phyloP scores from a whole-genome alignment of 208 protist species.

The Leishmania braziliensis region DNA sequence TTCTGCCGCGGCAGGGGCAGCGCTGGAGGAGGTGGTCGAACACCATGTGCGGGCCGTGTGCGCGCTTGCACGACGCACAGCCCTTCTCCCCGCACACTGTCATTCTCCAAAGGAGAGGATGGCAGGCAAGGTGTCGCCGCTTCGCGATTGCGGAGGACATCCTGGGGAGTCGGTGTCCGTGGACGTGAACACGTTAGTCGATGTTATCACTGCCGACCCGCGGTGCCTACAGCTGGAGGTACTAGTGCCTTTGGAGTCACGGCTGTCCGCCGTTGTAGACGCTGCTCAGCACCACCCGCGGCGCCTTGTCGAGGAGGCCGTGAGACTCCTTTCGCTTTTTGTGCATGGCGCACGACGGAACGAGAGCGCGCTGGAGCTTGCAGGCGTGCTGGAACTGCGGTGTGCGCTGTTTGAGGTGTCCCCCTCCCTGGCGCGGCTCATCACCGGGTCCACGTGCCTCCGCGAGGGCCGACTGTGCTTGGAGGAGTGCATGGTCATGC shows the following conservation, averaged over 20 bases:
- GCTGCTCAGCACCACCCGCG: conserved; percentile 25
- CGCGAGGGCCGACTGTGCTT: conserved; percentile 8
- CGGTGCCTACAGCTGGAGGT: conserved; percentile 23
- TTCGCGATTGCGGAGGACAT: neutral
- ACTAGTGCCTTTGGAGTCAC: conserved; percentile 20
- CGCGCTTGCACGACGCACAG: conserved; percentile 12
- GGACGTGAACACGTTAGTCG: conserved; percentile 15
- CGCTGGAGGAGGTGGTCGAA: conserved; percentile 14
- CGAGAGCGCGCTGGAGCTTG: neutral
- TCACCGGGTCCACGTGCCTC: conserved; percentile 26
- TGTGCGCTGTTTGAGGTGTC: conserved; percentile 3
- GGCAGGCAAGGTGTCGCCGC: neutral
- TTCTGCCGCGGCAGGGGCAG: conserved; percentile 12
- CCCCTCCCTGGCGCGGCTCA: conserved; percentile 20
- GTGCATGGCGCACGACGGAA: neutral
- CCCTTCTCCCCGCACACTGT: neutral
- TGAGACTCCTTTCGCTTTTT: neutral
- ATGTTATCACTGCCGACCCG: conserved; percentile 22
- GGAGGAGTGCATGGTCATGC: conserved; percentile 23
- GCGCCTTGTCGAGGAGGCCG: conserved; percentile 11
- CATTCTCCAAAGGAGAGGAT: neutral
- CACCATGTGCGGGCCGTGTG: conserved; percentile 30
- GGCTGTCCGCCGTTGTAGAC: conserved; percentile 22
- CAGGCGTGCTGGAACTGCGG: conserved; percentile 20
- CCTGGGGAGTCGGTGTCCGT: neutral